A percentile compares a stretch with the other conserved stretches of the same genome.
phyloP scores from a whole-genome alignment of 306 rosid species.

The Prunus dulcis region DNA sequence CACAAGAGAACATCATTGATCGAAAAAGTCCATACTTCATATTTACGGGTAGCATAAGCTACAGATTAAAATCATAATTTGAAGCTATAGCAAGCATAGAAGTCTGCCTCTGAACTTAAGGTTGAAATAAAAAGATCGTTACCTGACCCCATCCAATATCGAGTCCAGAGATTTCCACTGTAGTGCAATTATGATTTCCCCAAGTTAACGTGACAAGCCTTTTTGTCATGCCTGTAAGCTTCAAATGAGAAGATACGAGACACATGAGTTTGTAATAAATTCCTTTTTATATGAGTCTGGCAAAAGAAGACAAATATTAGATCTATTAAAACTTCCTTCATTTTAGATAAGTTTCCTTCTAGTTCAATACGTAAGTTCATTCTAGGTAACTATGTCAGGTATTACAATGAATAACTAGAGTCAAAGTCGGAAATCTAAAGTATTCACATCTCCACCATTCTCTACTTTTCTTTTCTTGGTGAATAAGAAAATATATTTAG shows the following conservation, averaged over 20 bases:
- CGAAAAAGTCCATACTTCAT: background rate
- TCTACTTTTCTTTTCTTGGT: background rate
- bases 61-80: background rate
- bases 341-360: background rate
- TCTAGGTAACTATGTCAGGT: background rate
- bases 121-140: constrained; percentile 22
- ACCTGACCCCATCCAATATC: constrained; percentile 99
- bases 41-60: background rate
- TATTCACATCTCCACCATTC: background rate
- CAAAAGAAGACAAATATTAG: background rate
- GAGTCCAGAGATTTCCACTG: constrained; percentile 86
- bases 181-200: constrained; percentile 54
- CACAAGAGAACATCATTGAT: constrained; percentile 14
- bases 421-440: background rate
- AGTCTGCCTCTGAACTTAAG: background rate
- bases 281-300: background rate
- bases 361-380: background rate
- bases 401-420: background rate
- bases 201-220: constrained; percentile 64
- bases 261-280: constrained; percentile 28
- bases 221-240: constrained; percentile 73
- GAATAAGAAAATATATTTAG: background rate
- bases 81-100: constrained; percentile 24
- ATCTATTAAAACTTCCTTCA: background rate
- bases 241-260: constrained; percentile 35